Evolutionary conservation across 345 rosid species (phyloP).

Genomic region (Aurinia saxatilis): DNA sequence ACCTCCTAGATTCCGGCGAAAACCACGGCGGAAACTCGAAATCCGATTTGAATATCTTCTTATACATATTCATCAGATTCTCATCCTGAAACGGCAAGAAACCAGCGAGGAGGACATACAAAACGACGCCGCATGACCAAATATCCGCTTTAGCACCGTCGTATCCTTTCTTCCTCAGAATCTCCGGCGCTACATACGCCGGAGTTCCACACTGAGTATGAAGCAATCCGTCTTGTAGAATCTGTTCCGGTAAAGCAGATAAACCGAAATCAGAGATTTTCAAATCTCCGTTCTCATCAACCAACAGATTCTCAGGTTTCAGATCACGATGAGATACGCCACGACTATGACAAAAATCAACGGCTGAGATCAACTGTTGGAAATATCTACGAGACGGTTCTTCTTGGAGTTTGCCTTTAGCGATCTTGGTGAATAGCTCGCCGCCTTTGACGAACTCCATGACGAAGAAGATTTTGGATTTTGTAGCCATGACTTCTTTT

Average conservation of each 20-base stretch:
- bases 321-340: constrained; percentile 85
- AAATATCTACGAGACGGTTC: constrained; percentile 51
- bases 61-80: constrained; percentile 59
- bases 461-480: constrained; percentile 61
- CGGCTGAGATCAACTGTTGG: constrained; percentile 69
- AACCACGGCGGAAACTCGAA: constrained; percentile 69
- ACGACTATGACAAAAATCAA: constrained; percentile 73
- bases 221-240: constrained; percentile 64
- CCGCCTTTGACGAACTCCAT: constrained; percentile 85
- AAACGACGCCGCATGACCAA: constrained; percentile 91
- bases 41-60: constrained; percentile 49
- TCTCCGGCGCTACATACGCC: constrained; percentile 95
- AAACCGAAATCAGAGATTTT: constrained; percentile 82
- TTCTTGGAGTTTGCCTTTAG: constrained; percentile 54
- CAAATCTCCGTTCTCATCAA: constrained; percentile 65
- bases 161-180: constrained; percentile 70
- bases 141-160: constrained; percentile 72
- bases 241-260: constrained; percentile 72
- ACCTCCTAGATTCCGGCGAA: constrained; percentile 45
- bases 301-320: constrained; percentile 70
- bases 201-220: constrained; percentile 89
- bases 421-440: constrained; percentile 58
- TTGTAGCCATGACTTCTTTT: constrained; percentile 75
- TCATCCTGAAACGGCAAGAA: constrained; percentile 68
- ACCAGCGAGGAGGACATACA: constrained; percentile 63